Percentiles rank a stretch among this genome's conserved stretches.
phyloP scores from a whole-genome alignment of 192 early-diverging fungal species.

The Dimargaris verticillata region DNA sequence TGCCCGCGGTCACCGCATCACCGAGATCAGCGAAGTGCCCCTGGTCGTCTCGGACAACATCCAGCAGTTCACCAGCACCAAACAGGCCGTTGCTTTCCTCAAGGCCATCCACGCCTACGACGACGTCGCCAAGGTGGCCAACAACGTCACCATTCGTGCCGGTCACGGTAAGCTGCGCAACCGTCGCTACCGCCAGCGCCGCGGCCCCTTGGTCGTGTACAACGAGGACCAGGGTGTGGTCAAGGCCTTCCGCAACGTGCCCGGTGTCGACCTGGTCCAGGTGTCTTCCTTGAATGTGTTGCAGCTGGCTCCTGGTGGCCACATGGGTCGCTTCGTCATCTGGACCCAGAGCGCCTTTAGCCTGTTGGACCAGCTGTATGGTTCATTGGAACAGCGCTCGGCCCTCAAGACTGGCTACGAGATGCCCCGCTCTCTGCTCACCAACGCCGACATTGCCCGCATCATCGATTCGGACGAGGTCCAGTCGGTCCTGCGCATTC shows the following conservation, averaged over 20 bases:
- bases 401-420: conserved; percentile 82
- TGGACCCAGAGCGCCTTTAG: conserved; percentile 91
- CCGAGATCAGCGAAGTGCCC: conserved; percentile 82
- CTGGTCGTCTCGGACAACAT: conserved; percentile 67
- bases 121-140: conserved; percentile 88
- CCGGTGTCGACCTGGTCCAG: conserved; percentile 88
- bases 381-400: conserved; percentile 61
- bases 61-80: conserved; percentile 80
- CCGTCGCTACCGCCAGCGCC: conserved; percentile 88
- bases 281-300: conserved; percentile 89
- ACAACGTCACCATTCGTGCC: conserved; percentile 90
- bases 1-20: conserved; percentile 93
- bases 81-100: conserved; percentile 78
- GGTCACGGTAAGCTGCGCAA: conserved; percentile 94
- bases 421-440: conserved; percentile 71
- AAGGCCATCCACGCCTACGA: conserved; percentile 84
- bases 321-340: conserved; percentile 98
- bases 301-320: conserved; percentile 95
- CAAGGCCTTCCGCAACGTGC: conserved; percentile 95
- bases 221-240: conserved; percentile 83
- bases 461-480: conserved; percentile 95
- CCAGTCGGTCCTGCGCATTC: conserved; percentile 75
- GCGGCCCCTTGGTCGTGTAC: conserved; percentile 94
- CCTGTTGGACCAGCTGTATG: conserved; percentile 83
- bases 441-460: conserved; percentile 88